Base-by-base conservation (phyloP, 176 grass and related monocot genomes). In the Zoysia pacifica region DNA sequence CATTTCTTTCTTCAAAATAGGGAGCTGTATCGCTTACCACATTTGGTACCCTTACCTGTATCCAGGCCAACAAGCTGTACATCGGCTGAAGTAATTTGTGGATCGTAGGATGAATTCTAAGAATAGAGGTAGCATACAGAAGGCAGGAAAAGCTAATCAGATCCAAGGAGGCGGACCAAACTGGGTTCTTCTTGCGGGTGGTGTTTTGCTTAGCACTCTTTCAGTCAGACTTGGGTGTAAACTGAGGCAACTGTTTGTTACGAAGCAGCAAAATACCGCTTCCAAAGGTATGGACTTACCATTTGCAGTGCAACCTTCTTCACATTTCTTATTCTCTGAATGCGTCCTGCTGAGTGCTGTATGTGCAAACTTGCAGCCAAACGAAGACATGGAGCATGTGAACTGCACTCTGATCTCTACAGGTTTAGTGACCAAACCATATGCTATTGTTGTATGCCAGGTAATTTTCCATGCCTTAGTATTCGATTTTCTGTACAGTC, bases 181-280 rank as follows among this genome's bases (percentile, higher is more conserved):
- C 71, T 97, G 91, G 91, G 74, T 91, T 76, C 70, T 97, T 83
- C 77, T 97, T 75, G 85, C 92, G 4, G 89, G 87, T 65, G 90
- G 86, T 63, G 72, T 89, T 73, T 83, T 97, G 43, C 74, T 97
- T 2, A 97, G 95, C 77, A 94, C 87, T 3, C 83, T 97, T 80
- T 92, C 95, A 65, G 62, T 94, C 41, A 90, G 81, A 62, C 71
- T 97, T 70, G 95, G 89, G 64, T 87, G 81, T 87, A 90, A 89
- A 44, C 51, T 97, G 68, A 97, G 89, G 85, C 85, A 94, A 11
- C 52, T 80, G 66, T 89, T 94, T 69, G 74, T 83, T 67, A 83
- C 11, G n/a, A 97, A 92, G 51, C 84, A 74, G 4, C 85, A 89
- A 75, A 82, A 73, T 42, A 81, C n/a, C 51, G 46, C 48, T 36